Base-by-base conservation (phyloP, 192 early-diverging fungal genomes). In the Umbelopsis sp. region DNA sequence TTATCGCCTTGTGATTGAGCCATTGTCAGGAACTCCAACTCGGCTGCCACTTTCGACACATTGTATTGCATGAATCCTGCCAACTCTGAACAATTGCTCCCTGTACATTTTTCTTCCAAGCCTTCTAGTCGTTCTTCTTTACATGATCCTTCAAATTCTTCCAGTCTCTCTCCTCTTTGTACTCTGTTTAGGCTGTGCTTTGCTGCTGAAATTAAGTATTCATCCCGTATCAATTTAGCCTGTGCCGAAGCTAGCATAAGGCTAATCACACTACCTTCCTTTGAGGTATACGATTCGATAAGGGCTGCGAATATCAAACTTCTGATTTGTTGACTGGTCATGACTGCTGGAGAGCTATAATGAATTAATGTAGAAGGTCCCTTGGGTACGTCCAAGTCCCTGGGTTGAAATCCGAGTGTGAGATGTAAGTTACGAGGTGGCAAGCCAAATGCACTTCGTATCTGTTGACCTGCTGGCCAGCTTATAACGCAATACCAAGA, bases 401-500 rank as follows among this genome's bases (percentile, higher is more conserved):
- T 55, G 25, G 11, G 20, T 0, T 55, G 23, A 27, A 27, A 55
- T 1, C 52, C 52, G 20, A 55, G 52, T 3, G 52, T 55, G 1
- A 55, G 25, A 30, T 55, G 23, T 16, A 55, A 27, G 16, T 55
- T 27, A 30, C 23, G 23, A 30, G 52, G 52, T 15, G 52, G 52
- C 0, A 55, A 6, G 2, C 10, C 52, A 30, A 22, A 55, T 12
- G 4, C 16, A 13, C 8, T 55, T 30, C 52, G 18, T 8, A 55
- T 23, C 30, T 55, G 22, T 12, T 55, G 52, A 10, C 52, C 52
- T 3, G 23, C 52, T 1, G 2, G 23, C 52, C 52, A 55, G 25
- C 52, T 55, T 16, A 55, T 27, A 27, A 7, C 30, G 25, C 52
- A 55, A 13, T 55, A 27, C 52, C 52, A 55, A 23, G 52, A 55